phyloP scores from a whole-genome alignment of 371 early-diverging fungal species.

The Nematocida ausubeli region DNA sequence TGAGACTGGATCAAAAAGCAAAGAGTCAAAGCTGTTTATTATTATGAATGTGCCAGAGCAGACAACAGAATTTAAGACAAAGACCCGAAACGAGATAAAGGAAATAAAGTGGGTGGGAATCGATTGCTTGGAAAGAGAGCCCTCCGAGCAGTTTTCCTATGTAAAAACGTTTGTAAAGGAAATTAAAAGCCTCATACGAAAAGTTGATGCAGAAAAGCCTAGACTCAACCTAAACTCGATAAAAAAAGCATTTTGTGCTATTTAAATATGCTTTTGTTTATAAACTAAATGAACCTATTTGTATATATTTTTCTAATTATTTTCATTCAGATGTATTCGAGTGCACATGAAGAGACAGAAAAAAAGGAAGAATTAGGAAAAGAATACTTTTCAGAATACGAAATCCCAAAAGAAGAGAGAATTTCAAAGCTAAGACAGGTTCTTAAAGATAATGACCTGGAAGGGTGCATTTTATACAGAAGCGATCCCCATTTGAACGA shows the following conservation, averaged over 20 bases:
- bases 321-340: background rate
- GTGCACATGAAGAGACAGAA: background rate
- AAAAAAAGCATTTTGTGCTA: slow-evolving; percentile 22
- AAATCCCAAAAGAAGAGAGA: background rate
- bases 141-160: background rate
- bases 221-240: slow-evolving; percentile 16
- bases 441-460: slow-evolving; percentile 41
- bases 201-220: slow-evolving; percentile 19
- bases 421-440: background rate
- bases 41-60: slow-evolving; percentile 79
- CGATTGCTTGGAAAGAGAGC: background rate
- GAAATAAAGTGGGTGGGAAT: slow-evolving; percentile 54
- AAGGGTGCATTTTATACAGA: slow-evolving; percentile 57
- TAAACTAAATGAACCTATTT: background rate
- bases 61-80: slow-evolving; percentile 74
- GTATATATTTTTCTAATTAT: slow-evolving; percentile 19
- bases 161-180: slow-evolving; percentile 39
- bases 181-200: slow-evolving; percentile 27
- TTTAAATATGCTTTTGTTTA: background rate
- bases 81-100: slow-evolving; percentile 87
- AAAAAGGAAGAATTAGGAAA: background rate
- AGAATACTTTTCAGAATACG: background rate
- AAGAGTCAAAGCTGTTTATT: slow-evolving; percentile 81
- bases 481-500: slow-evolving; percentile 73
- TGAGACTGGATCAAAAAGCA: slow-evolving; percentile 66